Percentiles rank a stretch among this genome's conserved stretches.
Evolutionary conservation across 371 early-diverging fungal species (phyloP).

Genomic region (Gilbertella persicaria): DNA sequence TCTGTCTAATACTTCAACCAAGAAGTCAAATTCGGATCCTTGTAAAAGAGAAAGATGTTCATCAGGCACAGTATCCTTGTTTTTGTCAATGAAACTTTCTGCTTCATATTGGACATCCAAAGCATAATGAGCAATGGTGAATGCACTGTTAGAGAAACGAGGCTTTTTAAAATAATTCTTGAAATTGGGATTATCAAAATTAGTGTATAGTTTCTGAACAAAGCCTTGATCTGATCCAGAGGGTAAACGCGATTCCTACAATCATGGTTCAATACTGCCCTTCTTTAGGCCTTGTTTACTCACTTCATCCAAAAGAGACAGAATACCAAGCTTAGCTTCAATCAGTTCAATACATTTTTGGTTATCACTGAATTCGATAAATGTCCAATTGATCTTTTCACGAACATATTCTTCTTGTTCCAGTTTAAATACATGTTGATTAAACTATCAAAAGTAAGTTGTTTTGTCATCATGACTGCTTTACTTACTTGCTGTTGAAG

Average conservation of each 20-base stretch:
- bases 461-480: too few species aligned
- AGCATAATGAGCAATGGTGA: constrained; percentile 92
- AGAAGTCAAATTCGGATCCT: constrained; percentile 69
- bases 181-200: constrained; percentile 69
- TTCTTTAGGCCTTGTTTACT: too few species aligned
- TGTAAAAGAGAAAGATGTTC: constrained; percentile 80
- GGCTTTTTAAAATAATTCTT: constrained; percentile 90
- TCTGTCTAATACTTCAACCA: constrained; percentile 69
- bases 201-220: constrained; percentile 82
- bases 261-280: too few species aligned
- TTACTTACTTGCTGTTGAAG: constrained; percentile 82
- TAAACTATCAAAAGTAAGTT: constrained; percentile 58
- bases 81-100: constrained; percentile 98
- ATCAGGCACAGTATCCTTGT: constrained; percentile 97
- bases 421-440: constrained; percentile 74
- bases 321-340: constrained; percentile 95
- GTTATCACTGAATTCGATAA: constrained; percentile 98
- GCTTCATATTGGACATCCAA: constrained; percentile 88
- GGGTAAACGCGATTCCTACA: constrained; percentile 85
- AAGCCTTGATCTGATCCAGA: constrained; percentile 84
- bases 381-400: constrained; percentile 91
- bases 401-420: constrained; percentile 96
- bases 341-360: constrained; percentile 99
- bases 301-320: constrained; percentile 95
- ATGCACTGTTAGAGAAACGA: constrained; percentile 81